Evolutionary conservation across 345 rosid species (phyloP).

Genomic region (Citrus unshiu): DNA sequence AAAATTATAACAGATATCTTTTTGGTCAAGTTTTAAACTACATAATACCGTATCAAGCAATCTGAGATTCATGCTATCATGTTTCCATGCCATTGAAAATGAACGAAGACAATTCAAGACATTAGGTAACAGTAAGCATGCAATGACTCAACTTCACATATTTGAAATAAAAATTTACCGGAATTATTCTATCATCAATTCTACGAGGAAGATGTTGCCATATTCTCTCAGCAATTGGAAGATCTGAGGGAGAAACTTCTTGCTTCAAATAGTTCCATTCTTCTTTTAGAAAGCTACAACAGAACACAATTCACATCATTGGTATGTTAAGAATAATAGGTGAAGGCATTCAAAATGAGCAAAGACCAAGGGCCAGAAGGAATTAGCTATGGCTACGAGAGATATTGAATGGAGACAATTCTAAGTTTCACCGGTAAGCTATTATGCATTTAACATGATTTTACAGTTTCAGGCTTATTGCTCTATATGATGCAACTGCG

Average conservation of each 20-base stretch:
- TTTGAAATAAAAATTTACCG: constrained; percentile 28
- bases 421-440: not conserved
- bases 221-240: constrained; percentile 52
- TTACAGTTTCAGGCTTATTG: not conserved
- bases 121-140: not conserved
- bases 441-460: not conserved
- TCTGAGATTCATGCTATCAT: not conserved
- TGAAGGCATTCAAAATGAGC: not conserved
- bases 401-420: not conserved
- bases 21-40: not conserved
- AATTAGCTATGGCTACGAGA: not conserved
- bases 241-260: constrained; percentile 45
- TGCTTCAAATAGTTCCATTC: constrained; percentile 74
- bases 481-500: not conserved
- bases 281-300: constrained; percentile 62
- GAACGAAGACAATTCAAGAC: not conserved
- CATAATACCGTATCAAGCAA: not conserved
- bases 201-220: constrained; percentile 61
- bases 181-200: constrained; percentile 47
- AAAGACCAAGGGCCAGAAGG: not conserved
- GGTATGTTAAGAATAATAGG: not conserved
- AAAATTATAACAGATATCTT: not conserved
- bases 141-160: not conserved
- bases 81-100: not conserved
- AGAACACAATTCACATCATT: constrained; percentile 11